These are phyloP conservation scores for Tulasnella sp. DNA, from an alignment of 768 basidiomycete species.

Conservation along the genomic window DNA sequence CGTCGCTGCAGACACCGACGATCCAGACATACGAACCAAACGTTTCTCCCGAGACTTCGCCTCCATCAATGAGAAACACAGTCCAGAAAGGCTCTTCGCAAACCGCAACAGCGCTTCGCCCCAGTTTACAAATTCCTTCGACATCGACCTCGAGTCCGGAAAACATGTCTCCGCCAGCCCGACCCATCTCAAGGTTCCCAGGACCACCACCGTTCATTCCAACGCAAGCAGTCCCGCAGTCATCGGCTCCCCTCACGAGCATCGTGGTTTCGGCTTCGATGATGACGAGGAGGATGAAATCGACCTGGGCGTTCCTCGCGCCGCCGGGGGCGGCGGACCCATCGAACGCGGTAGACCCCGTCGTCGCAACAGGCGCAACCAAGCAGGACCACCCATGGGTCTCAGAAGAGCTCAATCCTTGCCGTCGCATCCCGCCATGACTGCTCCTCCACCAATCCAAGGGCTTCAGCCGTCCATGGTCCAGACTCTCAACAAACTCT, in stretches of 20 bases:
- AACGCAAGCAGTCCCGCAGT: conserved; percentile 32
- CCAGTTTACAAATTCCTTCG: conserved; percentile 27
- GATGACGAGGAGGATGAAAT: conserved; percentile 17
- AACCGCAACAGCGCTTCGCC: conserved; percentile 12
- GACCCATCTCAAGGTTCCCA: conserved; percentile 25
- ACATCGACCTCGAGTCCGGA: conserved; percentile 32
- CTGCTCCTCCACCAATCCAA: not conserved
- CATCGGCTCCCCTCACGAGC: conserved; percentile 26
- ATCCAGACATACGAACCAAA: conserved; percentile 21
- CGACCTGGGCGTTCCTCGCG: not conserved
- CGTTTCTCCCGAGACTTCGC: not conserved
- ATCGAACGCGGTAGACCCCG: conserved; percentile 25
- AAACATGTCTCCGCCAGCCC: conserved; percentile 25
- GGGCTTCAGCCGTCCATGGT: conserved; percentile 31
- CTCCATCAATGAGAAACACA: conserved; percentile 5
- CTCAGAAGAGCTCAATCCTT: conserved; percentile 28
- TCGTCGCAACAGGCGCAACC: conserved; percentile 23
- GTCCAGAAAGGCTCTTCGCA: not conserved
- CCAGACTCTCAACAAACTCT: conserved; percentile 32
- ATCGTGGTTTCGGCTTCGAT: not conserved
- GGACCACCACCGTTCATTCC: conserved; percentile 25
- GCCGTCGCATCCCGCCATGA: conserved; percentile 33
- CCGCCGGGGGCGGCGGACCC: not conserved
- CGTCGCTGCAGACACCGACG: conserved; percentile 18
- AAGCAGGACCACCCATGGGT: not conserved